phyloP scores from a whole-genome alignment of 75 land plant species.

The Sequoiadendron giganteum region DNA sequence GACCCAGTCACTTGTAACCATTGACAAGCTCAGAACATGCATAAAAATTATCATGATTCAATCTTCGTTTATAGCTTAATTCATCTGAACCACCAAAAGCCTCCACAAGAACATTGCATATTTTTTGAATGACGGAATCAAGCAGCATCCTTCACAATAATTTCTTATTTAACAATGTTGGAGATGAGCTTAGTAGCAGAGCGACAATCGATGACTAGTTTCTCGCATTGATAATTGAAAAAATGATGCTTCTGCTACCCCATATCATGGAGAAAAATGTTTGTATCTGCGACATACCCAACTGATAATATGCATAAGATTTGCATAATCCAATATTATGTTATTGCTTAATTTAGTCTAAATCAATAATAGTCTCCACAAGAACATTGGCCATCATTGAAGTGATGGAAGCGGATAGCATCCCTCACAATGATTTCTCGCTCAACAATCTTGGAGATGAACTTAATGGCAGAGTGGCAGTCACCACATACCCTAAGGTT shows the following conservation, averaged over 20 bases:
- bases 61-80: not conserved
- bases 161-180: not conserved
- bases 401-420: not conserved
- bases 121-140: not conserved
- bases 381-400: not conserved
- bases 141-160: not conserved
- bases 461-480: constrained; percentile 4
- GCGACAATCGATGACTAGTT: not conserved
- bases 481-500: constrained; percentile 3
- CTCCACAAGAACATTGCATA: not conserved
- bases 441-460: not conserved
- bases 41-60: not conserved
- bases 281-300: not conserved
- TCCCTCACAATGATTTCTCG: constrained; percentile 5
- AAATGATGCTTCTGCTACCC: too few relatives aligned
- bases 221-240: not conserved
- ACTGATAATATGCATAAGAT: not conserved
- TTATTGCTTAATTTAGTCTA: not conserved
- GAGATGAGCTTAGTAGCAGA: not conserved
- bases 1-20: not conserved
- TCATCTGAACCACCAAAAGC: not conserved
- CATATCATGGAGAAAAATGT: not conserved
- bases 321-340: not conserved
- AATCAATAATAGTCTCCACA: not conserved
- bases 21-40: not conserved